phyloP scores from a whole-genome alignment of 352 stramenopile genomes.

The Pythium apleroticum region DNA sequence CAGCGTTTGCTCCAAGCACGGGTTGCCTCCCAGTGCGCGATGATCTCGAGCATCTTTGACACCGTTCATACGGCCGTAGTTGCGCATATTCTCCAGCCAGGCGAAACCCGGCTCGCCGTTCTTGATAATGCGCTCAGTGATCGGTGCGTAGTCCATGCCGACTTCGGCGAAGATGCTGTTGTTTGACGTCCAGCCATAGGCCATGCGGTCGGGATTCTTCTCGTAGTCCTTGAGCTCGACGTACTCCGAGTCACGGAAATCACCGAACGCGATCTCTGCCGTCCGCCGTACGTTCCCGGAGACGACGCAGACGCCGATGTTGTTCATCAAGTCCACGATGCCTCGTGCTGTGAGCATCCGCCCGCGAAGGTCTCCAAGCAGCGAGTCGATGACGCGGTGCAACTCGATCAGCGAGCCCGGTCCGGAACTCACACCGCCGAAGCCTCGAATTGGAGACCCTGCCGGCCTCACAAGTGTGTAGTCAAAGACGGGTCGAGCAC shows the following conservation, averaged over 20 bases:
- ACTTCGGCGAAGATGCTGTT: conserved; percentile 93
- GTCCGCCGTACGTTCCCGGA: conserved; percentile 92
- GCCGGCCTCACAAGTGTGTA: conserved; percentile 83
- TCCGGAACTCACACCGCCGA: conserved; percentile 90
- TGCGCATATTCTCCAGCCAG: conserved; percentile 94
- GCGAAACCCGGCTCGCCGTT: conserved; percentile 93
- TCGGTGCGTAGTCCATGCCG: conserved; percentile 91
- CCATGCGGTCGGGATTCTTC: conserved; percentile 84
- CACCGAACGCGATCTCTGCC: conserved; percentile 93
- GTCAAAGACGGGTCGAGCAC: conserved; percentile 57
- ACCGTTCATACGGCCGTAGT: conserved; percentile 90
- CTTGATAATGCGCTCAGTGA: conserved; percentile 78
- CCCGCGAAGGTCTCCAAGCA: conserved; percentile 54
- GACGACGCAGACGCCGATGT: conserved; percentile 89
- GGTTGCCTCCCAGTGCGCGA: conserved; percentile 87
- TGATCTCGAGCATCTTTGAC: conserved; percentile 77
- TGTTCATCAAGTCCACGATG: conserved; percentile 95
- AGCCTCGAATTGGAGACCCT: conserved; percentile 86
- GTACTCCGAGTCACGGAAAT: conserved; percentile 85
- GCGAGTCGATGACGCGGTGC: conserved; percentile 58
- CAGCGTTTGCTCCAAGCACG: conserved; percentile 90
- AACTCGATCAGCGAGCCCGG: conserved; percentile 71
- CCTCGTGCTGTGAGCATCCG: conserved; percentile 55
- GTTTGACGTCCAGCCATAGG: conserved; percentile 93
- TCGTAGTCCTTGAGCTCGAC: conserved; percentile 92